phyloP scores from a whole-genome alignment of 352 stramenopile genomes.

The Phytopythium oedochilum region DNA sequence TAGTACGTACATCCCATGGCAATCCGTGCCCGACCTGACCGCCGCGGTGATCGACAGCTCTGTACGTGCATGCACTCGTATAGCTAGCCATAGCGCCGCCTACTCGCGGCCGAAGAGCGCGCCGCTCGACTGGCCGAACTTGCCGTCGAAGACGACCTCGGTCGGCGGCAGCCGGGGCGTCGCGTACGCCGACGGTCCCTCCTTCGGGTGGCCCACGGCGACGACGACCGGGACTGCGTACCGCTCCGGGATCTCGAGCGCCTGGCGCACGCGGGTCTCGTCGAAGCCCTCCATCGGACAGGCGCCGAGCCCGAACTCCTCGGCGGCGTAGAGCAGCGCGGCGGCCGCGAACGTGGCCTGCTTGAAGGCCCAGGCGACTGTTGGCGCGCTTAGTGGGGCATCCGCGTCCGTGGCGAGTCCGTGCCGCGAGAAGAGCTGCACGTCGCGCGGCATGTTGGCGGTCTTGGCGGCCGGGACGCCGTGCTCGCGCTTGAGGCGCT shows the following conservation, averaged over 20 bases:
- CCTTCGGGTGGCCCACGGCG: constrained; percentile 42
- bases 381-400: constrained; percentile 40
- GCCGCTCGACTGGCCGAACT: constrained; percentile 65
- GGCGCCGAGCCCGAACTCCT: constrained; percentile 51
- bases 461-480: constrained; percentile 40
- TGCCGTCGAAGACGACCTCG: constrained; percentile 83
- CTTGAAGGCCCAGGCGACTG: constrained; percentile 71
- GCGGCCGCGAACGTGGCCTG: constrained; percentile 59
- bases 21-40: neutral
- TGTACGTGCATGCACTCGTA: too few species aligned
- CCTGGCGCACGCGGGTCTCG: constrained; percentile 34
- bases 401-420: constrained; percentile 16
- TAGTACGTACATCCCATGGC: too few species aligned
- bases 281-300: constrained; percentile 73
- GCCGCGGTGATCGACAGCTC: neutral
- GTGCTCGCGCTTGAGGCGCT: constrained; percentile 59
- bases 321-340: constrained; percentile 57
- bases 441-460: constrained; percentile 35
- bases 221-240: constrained; percentile 67
- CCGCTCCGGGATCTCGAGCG: constrained; percentile 60
- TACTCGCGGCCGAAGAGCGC: constrained; percentile 31
- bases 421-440: constrained; percentile 44
- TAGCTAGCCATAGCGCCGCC: neutral
- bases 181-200: constrained; percentile 6
- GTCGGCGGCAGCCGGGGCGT: constrained; percentile 48